phyloP scores from a whole-genome alignment of 805 yeast genomes.

The fission yeast (Schizosaccharomyces pombe) region ASM294v3 CU329670.1:3171501-3172000 shows the following conservation, averaged over 20 bases:
- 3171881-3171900: slow-evolving; percentile 89
- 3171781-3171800: slow-evolving; percentile 99
- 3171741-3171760: slow-evolving; percentile 97
- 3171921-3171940: slow-evolving; percentile 87
- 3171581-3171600: slow-evolving; percentile 44
- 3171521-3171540: too few species aligned
- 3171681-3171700: slow-evolving; percentile 99
- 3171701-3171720: slow-evolving; percentile 91
- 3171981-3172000: slow-evolving; percentile 98
- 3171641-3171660: slow-evolving; percentile 93
- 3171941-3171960: slow-evolving; percentile 91
- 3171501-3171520: too few species aligned
- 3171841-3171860: slow-evolving; percentile 97
- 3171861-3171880: slow-evolving; percentile 94
- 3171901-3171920: slow-evolving; percentile 95
- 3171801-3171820: slow-evolving; percentile 84
- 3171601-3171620: slow-evolving; percentile 89
- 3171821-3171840: slow-evolving; percentile 89
- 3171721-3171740: slow-evolving; percentile 77
- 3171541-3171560: too few species aligned
- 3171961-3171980: slow-evolving; percentile 97
- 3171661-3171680: slow-evolving; percentile 80
- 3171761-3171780: slow-evolving; percentile 99
- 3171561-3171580: too few species aligned
- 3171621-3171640: slow-evolving; percentile 85